phyloP scores from a whole-genome alignment of 345 rosid genomes.

The Populus simonii region DNA sequence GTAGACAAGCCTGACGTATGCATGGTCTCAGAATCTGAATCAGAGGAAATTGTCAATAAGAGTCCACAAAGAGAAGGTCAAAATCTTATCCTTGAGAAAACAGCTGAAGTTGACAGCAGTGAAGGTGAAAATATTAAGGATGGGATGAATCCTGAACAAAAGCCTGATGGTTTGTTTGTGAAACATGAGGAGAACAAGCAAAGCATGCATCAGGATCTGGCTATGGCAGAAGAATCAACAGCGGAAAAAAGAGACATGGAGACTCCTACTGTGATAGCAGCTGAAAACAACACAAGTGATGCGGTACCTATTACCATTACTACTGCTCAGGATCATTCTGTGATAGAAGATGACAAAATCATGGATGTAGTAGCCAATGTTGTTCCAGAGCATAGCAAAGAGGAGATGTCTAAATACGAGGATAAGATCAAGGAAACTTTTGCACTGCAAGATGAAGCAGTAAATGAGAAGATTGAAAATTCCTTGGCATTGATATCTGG shows the following conservation, averaged over 20 bases:
- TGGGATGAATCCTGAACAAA: neutral
- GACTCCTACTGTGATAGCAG: neutral
- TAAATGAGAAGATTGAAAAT: slow-evolving; percentile 16
- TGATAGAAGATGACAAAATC: neutral
- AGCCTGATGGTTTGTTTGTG: neutral
- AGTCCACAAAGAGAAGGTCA: slow-evolving; percentile 5
- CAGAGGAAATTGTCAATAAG: neutral
- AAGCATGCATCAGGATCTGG: neutral
- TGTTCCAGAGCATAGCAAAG: slow-evolving; percentile 7
- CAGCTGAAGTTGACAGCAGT: slow-evolving; percentile 2
- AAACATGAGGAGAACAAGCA: slow-evolving; percentile 6
- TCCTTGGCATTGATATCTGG: neutral
- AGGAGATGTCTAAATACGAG: neutral
- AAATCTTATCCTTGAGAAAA: slow-evolving; percentile 2
- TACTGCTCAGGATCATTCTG: too few relatives aligned
- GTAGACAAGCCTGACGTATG: slow-evolving; percentile 9
- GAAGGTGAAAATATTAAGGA: slow-evolving; percentile 9
- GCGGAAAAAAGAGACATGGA: slow-evolving; percentile 1
- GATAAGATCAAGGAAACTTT: neutral
- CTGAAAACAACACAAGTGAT: neutral
- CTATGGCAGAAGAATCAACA: slow-evolving; percentile 1
- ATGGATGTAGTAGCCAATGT: neutral
- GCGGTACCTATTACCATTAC: too few relatives aligned
- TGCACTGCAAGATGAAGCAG: slow-evolving; percentile 10
- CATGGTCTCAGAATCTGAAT: neutral